phyloP scores from a whole-genome alignment of 1,284 basidiomycete species.

The Ganoderma resinaceum region DNA sequence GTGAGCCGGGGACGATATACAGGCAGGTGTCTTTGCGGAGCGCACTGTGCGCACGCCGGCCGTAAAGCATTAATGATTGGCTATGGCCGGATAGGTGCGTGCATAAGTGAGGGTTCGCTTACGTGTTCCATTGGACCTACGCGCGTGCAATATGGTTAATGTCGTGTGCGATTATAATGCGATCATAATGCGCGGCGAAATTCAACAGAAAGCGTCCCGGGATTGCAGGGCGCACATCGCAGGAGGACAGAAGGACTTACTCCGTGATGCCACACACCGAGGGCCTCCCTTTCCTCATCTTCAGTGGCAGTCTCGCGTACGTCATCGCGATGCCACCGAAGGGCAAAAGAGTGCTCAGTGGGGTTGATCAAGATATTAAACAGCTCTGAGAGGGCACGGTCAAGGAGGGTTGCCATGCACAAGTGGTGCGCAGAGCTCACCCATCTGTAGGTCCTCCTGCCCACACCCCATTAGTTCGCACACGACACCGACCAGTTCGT shows the following conservation, averaged over 20 bases:
- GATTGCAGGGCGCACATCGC: background rate
- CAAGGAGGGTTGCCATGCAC: background rate
- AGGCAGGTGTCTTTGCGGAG: constrained; percentile 80
- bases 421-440: constrained; percentile 46
- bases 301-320: constrained; percentile 65
- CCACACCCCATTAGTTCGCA: constrained; percentile 61
- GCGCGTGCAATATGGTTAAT: background rate
- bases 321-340: constrained; percentile 88
- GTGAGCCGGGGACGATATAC: constrained; percentile 77
- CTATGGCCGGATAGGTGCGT: background rate
- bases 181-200: too few species aligned
- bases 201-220: background rate
- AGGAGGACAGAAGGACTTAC: constrained; percentile 46
- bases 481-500: constrained; percentile 56
- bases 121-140: constrained; percentile 88
- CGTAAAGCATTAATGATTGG: background rate
- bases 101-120: constrained; percentile 34
- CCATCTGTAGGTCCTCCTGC: constrained; percentile 75
- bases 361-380: constrained; percentile 87
- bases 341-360: constrained; percentile 68
- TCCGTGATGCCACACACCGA: constrained; percentile 71
- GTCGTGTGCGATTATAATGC: background rate
- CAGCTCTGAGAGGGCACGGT: constrained; percentile 55
- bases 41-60: constrained; percentile 54
- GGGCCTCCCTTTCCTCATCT: constrained; percentile 69